Percentiles rank a stretch among this genome's conserved stretches.
Evolutionary conservation across 768 basidiomycete species (phyloP).

Genomic region (Podaxis sp.): DNA sequence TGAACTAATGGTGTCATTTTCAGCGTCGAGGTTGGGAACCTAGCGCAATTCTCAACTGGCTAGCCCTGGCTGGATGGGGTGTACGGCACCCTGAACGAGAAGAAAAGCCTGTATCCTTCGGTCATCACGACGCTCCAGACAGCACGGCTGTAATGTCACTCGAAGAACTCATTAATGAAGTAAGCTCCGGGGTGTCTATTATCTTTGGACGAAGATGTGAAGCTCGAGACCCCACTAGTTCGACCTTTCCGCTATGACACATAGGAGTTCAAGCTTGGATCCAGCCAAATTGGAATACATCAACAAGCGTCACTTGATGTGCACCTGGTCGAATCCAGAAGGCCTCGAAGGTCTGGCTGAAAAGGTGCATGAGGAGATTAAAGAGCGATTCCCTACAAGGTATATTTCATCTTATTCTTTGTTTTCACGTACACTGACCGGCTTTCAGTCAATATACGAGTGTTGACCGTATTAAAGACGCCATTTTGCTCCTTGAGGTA

Average conservation of each 20-base stretch:
- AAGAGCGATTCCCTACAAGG: conserved; percentile 19
- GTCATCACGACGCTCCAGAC: conserved; percentile 50
- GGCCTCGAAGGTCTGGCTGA: conserved; percentile 51
- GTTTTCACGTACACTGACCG: background rate
- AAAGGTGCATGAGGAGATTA: conserved; percentile 53
- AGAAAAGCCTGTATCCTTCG: conserved; percentile 19
- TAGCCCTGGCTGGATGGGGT: conserved; percentile 95
- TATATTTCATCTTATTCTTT: background rate
- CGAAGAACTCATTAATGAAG: conserved; percentile 65
- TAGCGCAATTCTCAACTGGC: conserved; percentile 86
- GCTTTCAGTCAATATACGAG: conserved; percentile 44
- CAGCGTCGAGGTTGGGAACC: conserved; percentile 88
- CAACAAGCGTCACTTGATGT: conserved; percentile 83
- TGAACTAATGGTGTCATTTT: conserved; percentile 1
- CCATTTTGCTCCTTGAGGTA: conserved; percentile 65
- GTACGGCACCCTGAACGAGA: conserved; percentile 39
- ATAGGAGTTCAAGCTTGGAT: conserved; percentile 82
- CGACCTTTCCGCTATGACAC: conserved; percentile 73
- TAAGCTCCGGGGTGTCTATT: conserved; percentile 24
- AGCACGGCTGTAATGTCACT: conserved; percentile 64
- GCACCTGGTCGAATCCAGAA: conserved; percentile 46
- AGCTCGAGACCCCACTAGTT: conserved; percentile 48
- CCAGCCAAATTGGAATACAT: conserved; percentile 78
- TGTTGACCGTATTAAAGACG: conserved; percentile 59
- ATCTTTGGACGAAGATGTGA: background rate